phyloP scores from a whole-genome alignment of 2,329 filamentous ascomycete species.

The Pseudocercospora crystallina region DNA sequence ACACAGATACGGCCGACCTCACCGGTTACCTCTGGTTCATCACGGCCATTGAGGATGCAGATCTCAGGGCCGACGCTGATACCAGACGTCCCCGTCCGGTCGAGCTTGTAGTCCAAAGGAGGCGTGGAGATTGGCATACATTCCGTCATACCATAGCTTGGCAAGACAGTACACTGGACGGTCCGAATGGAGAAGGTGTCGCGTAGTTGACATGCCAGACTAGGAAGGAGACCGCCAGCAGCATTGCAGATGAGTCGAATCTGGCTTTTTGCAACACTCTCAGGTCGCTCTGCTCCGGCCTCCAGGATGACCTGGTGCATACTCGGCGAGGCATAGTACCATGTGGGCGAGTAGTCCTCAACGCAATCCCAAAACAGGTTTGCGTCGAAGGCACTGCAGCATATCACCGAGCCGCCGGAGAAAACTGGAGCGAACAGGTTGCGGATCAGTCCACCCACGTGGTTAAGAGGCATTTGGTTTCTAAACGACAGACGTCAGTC shows the following conservation, averaged over 20 bases:
- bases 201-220: constrained; percentile 50
- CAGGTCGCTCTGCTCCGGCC: constrained; percentile 43
- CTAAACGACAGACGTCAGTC: no score
- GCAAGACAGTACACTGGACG: constrained; percentile 48
- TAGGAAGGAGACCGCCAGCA: constrained; percentile 54
- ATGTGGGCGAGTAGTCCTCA: constrained; percentile 50
- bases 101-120: constrained; percentile 53
- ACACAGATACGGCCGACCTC: constrained; percentile 52
- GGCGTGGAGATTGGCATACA: constrained; percentile 61
- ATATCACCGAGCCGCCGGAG: constrained; percentile 55
- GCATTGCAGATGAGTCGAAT: constrained; percentile 59
- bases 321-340: constrained; percentile 60
- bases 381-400: constrained; percentile 56
- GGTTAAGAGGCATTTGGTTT: constrained; percentile 62
- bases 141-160: constrained; percentile 62
- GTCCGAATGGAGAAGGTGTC: constrained; percentile 46
- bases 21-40: constrained; percentile 32
- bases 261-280: constrained; percentile 44
- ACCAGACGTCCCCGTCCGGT: constrained; percentile 56
- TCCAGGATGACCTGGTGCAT: constrained; percentile 58
- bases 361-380: constrained; percentile 58
- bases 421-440: constrained; percentile 58
- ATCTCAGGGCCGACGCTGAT: constrained; percentile 54
- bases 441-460: constrained; percentile 53
- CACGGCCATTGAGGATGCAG: constrained; percentile 48